Percentiles rank a stretch among this genome's conserved stretches.
phyloP scores from a whole-genome alignment of 2,329 filamentous ascomycete species.

The Xylaria hypoxylon region DNA sequence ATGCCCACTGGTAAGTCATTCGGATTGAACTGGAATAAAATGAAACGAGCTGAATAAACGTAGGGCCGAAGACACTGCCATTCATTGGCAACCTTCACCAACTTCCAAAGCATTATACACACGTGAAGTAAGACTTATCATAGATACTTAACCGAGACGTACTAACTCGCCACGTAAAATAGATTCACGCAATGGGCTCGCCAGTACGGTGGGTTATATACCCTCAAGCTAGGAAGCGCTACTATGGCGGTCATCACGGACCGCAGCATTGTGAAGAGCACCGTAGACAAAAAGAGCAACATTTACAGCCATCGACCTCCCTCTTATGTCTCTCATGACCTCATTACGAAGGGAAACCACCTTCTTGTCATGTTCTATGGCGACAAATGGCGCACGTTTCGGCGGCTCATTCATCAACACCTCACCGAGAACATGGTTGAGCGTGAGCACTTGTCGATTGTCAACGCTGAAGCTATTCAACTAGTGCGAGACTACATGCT shows the following conservation, averaged over 20 bases:
- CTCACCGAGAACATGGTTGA: constrained; percentile 60
- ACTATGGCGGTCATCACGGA: constrained; percentile 50
- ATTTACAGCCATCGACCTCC: constrained; percentile 58
- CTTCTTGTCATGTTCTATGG: constrained; percentile 58
- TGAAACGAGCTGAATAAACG: too few relatives aligned
- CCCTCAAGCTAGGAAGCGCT: constrained; percentile 46
- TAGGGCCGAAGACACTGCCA: constrained; percentile 31
- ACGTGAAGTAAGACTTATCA: constrained; percentile 21
- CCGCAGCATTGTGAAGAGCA: constrained; percentile 25
- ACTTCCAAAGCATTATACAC: constrained; percentile 30
- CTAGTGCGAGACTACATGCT: constrained; percentile 59
- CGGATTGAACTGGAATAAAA: not conserved
- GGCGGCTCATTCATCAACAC: constrained; percentile 59
- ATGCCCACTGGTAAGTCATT: constrained; percentile 31
- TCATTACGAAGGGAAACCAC: constrained; percentile 61
- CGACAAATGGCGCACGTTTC: constrained; percentile 57
- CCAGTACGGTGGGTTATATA: constrained; percentile 35
- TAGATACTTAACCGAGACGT: too few relatives aligned
- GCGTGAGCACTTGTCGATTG: constrained; percentile 53
- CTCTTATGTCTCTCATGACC: constrained; percentile 54
- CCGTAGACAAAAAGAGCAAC: constrained; percentile 58
- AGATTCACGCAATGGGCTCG: constrained; percentile 58
- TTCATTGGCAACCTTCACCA: constrained; percentile 36
- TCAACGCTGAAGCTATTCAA: constrained; percentile 62
- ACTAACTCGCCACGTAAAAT: too few relatives aligned